Evolutionary conservation across 148 eudicot genomes (phyloP), one percentile per base, ranked within the genome.

Genomic region (Beta vulgaris): DNA sequence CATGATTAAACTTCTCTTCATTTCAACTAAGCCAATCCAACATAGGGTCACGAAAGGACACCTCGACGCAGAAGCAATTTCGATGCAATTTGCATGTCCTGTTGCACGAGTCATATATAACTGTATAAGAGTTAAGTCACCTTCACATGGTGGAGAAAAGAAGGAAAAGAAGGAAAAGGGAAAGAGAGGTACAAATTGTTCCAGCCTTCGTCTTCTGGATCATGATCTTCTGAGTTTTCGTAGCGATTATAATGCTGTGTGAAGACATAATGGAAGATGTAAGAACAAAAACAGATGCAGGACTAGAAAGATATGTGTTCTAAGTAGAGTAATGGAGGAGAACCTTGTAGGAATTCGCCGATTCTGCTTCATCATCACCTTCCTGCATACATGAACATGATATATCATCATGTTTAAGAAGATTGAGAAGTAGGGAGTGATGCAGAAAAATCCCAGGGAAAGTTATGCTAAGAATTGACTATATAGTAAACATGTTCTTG

Each of bases 351-450:
- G 36, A 79, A 64, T 72, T 76, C 7, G 89, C 85, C 77, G 93
- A 89, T 82, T 89, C 91, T 68, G 91, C 93, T 69, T 84, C 91
- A 73, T 89, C 89, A 75, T 87, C 89, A 58, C 68, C 83, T 53
- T 66, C 87, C 93, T 89, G 79, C 73, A 85, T 49, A 69, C 13
- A n/a, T 29, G 63, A 65, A 25, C 23, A 26, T 42, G 80, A 39
- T n/a, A n/a, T n/a, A n/a, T n/a, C n/a, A n/a, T n/a, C n/a, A n/a
- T n/a, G n/a, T n/a, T 55, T 37, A 5, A 37, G 39, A 31, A 46
- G 42, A 21, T 37, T 25, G 19, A 62, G 34, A 13, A 18, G 23
- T 54, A 3, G n/a, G n/a, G 9, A 69, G 13, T 76, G 8, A 1
- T 28, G 59, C 12, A 34, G 29, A 61, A 43, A 40, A 14, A 13